Evolutionary conservation across 495 filamentous ascomycete species (phyloP), one percentile per base, ranked within the genome.

Genomic region (Neurospora sp.): DNA sequence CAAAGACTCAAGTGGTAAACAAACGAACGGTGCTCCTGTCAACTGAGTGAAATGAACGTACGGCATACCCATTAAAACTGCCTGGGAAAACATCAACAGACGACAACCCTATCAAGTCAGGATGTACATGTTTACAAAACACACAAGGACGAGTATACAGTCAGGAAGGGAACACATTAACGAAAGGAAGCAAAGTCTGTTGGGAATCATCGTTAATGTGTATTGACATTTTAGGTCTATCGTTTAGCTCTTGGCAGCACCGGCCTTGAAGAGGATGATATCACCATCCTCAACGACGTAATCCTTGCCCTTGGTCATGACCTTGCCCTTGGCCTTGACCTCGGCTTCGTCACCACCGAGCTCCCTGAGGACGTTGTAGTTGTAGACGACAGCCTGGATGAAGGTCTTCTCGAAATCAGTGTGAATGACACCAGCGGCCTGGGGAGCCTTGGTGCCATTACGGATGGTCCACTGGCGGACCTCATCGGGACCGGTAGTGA

Each of bases 391-490:
- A 39, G 87, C 93, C 85, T 99, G 96, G 77, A 99, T 99, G 85
- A 99, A 99, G 0, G 96, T 99, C 90, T 99, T 99, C 84, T 99
- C 96, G 75, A 99, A 98, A 80, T 99, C 96, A 72, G 91, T 92
- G 84, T 99, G 96, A 77, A 99, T 99, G 72, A 98, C 96, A 85
- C 96, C 96, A 19, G 96, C 96, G 62, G 96, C 96, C 80, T 94
- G 92, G 21, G 96, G 96, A 40, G 96, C 96, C 86, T 99, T 99
- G 77, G 92, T 96, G 73, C 94, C 94, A 80, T 94, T 94, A 54
- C 96, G 89, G 80, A 99, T 95, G 39, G 94, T 98, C 96, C 96
- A 99, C 83, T 99, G 96, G 74, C 96, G 89, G 71, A 99, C 96
- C 85, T 99, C 96, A 80, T 99, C 96, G 42, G 94, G 84, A 76